Evolutionary conservation across 345 rosid genomes (phyloP).

Genomic region (Carallia brachiata): DNA sequence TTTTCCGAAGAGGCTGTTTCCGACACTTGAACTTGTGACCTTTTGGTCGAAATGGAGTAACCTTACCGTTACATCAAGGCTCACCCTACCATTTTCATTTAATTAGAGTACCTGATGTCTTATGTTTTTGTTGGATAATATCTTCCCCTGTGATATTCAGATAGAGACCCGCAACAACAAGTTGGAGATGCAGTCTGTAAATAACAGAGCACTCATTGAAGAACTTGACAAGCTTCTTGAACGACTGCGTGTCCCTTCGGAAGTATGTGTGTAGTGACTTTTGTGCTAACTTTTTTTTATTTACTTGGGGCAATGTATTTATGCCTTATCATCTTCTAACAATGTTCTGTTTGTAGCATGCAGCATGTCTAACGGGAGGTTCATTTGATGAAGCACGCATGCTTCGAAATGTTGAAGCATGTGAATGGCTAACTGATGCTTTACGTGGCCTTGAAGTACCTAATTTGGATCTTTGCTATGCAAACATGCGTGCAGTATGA

Average conservation of each 20-base stretch:
- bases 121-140: conserved; percentile 16
- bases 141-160: conserved; percentile 39
- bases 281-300: not conserved
- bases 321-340: conserved; percentile 21
- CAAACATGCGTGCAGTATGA: conserved; percentile 87
- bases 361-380: conserved; percentile 81
- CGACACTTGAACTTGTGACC: too few species aligned
- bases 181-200: conserved; percentile 94
- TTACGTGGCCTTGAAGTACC: conserved; percentile 78
- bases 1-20: too few species aligned
- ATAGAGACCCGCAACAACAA: conserved; percentile 97
- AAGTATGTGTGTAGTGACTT: conserved; percentile 42
- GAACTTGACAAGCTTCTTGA: conserved; percentile 94
- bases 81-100: conserved; percentile 5
- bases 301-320: not conserved
- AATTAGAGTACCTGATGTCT: conserved; percentile 10
- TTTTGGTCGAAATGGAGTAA: too few species aligned
- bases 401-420: conserved; percentile 92
- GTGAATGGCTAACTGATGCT: conserved; percentile 95
- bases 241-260: conserved; percentile 76
- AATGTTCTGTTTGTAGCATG: conserved; percentile 55
- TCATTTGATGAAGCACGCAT: conserved; percentile 88
- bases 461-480: conserved; percentile 71
- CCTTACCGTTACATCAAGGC: too few species aligned
- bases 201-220: conserved; percentile 82